Conservation (phyloP, 495 filamentous ascomycete genomes). For the Friedmanniomyces simplex region DNA sequence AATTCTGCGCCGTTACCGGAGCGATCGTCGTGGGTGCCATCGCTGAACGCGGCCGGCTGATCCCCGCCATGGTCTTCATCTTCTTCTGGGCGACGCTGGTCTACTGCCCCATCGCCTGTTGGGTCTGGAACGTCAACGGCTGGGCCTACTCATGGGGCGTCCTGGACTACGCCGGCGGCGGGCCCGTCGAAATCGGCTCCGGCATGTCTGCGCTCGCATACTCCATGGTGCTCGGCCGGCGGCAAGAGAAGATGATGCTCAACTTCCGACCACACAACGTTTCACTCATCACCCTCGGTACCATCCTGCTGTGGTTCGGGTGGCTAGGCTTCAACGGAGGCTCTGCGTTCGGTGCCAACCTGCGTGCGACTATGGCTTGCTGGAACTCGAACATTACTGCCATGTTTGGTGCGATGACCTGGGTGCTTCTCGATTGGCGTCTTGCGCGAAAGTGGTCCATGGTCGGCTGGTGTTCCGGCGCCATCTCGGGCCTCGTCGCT, state of each 20-base stretch:
- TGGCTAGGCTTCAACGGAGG: constrained; percentile 99
- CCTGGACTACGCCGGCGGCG: constrained; percentile 92
- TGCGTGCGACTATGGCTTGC: constrained; percentile 91
- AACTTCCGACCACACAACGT: constrained; percentile 87
- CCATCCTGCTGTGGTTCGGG: constrained; percentile 93
- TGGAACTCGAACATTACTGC: constrained; percentile 94
- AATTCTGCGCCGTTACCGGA: constrained; percentile 88
- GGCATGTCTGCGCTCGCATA: constrained; percentile 89
- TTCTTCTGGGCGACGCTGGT: constrained; percentile 96
- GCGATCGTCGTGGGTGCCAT: constrained; percentile 88
- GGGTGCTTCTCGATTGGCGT: constrained; percentile 88
- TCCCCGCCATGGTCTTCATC: constrained; percentile 90
- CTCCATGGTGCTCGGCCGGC: constrained; percentile 86
- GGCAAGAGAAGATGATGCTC: constrained; percentile 99
- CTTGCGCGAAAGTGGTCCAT: constrained; percentile 97
- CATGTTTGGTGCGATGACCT: constrained; percentile 76
- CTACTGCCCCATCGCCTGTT: constrained; percentile 92
- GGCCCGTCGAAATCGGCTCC: constrained; percentile 94
- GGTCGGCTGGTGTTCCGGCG: constrained; percentile 96
- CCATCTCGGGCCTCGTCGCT: constrained; percentile 44
- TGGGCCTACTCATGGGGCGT: constrained; percentile 91
- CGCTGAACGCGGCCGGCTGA: constrained; percentile 84
- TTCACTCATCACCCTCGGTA: constrained; percentile 90
- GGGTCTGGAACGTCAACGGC: constrained; percentile 89
- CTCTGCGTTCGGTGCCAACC: constrained; percentile 90